phyloP scores from a whole-genome alignment of 768 basidiomycete genomes.

The Myochromella boudieri region DNA sequence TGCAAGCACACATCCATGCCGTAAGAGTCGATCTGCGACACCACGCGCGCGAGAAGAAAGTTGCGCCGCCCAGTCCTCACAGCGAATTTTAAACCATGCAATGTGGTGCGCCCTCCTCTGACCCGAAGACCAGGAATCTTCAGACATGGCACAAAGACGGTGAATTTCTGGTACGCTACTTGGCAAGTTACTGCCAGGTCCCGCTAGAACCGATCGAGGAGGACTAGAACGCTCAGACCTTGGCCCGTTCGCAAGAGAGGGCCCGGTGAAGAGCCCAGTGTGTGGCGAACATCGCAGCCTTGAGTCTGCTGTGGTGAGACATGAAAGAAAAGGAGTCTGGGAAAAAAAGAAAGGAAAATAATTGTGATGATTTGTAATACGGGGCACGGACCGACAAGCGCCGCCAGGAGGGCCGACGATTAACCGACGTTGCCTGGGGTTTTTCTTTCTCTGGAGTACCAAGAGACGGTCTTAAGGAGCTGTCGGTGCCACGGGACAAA shows the following conservation, averaged over 20 bases:
- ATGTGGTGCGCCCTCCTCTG: slow-evolving; percentile 34
- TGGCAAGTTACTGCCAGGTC: slow-evolving; percentile 53
- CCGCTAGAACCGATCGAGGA: slow-evolving; percentile 63
- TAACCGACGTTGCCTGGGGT: too few species aligned
- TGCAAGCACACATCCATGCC: slow-evolving; percentile 16
- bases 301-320: slow-evolving; percentile 34
- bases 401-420: too few species aligned
- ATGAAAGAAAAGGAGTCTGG: neutral
- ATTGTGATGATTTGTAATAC: too few species aligned
- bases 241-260: slow-evolving; percentile 68
- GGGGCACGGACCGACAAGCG: too few species aligned
- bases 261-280: slow-evolving; percentile 39
- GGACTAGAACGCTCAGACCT: slow-evolving; percentile 78
- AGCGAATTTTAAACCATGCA: slow-evolving; percentile 52
- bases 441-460: too few species aligned
- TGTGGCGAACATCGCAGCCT: slow-evolving; percentile 72
- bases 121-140: slow-evolving; percentile 39
- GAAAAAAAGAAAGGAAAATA: neutral
- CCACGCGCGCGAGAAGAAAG: slow-evolving; percentile 4
- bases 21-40: slow-evolving; percentile 13
- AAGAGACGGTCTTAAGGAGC: too few species aligned
- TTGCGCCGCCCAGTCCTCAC: slow-evolving; percentile 50
- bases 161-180: slow-evolving; percentile 72
- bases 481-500: neutral
- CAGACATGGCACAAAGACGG: slow-evolving; percentile 28